phyloP scores from a whole-genome alignment of 768 basidiomycete genomes.

The Phylloporus sp. region DNA sequence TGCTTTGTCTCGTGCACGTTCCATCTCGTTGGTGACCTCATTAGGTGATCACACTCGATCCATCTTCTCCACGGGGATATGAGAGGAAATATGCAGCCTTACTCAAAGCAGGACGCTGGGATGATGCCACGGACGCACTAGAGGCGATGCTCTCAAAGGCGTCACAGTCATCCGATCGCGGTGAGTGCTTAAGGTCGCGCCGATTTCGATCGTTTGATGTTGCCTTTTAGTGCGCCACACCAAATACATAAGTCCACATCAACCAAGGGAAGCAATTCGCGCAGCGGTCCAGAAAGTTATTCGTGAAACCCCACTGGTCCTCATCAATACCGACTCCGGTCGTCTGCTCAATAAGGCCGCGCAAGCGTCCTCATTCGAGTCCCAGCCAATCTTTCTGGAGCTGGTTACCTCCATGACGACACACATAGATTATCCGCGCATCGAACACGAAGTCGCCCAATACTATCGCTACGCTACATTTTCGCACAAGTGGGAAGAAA shows the following conservation, averaged over 20 bases:
- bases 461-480: constrained; percentile 5
- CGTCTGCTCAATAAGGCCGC: background rate
- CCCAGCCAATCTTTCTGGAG: background rate
- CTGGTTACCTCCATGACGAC: background rate
- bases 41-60: background rate
- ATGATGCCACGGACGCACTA: background rate
- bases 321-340: background rate
- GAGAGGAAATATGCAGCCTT: background rate
- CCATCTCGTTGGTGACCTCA: too few relatives aligned
- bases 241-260: too few relatives aligned
- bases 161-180: background rate
- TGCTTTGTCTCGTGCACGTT: background rate
- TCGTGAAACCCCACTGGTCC: background rate
- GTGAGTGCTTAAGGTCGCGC: background rate
- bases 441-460: background rate
- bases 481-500: constrained; percentile 4
- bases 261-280: too few relatives aligned
- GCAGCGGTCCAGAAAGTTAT: background rate
- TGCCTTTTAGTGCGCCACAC: too few relatives aligned
- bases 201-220: too few relatives aligned
- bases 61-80: background rate
- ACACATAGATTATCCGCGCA: background rate
- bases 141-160: background rate
- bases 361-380: background rate
- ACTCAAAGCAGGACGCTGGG: background rate